Conservation (phyloP, 306 rosid species). For the Vigna mungo region DNA sequence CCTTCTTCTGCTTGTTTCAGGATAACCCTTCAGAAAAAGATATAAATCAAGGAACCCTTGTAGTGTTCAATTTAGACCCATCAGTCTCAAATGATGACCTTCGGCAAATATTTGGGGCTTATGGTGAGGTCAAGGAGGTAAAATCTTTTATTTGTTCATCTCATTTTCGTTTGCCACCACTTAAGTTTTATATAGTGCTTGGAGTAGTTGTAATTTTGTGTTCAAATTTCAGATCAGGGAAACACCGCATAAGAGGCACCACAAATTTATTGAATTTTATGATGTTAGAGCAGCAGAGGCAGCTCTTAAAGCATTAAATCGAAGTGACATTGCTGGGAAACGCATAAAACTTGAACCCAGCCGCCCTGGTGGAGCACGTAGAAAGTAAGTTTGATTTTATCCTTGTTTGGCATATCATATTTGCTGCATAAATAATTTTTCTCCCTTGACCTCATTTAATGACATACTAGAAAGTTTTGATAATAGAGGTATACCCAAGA, state of each 20-base stretch:
- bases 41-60: constrained; percentile 96
- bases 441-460: constrained; percentile 6
- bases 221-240: constrained; percentile 81
- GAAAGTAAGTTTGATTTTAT: constrained; percentile 67
- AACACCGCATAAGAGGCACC: constrained; percentile 97
- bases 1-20: constrained; percentile 56
- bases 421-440: background rate
- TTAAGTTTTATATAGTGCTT: constrained; percentile 32
- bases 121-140: constrained; percentile 98
- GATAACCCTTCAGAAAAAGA: constrained; percentile 96
- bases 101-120: constrained; percentile 87
- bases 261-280: constrained; percentile 87
- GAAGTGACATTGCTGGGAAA: constrained; percentile 96
- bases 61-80: constrained; percentile 93
- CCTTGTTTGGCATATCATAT: constrained; percentile 10
- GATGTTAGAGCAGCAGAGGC: constrained; percentile 94
- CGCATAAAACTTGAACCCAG: constrained; percentile 97
- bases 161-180: constrained; percentile 13
- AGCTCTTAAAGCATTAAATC: constrained; percentile 86
- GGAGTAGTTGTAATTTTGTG: constrained; percentile 27
- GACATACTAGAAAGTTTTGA: constrained; percentile 20
- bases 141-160: constrained; percentile 14
- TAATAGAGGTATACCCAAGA: background rate
- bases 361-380: constrained; percentile 98
- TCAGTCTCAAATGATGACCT: constrained; percentile 94